phyloP scores from a whole-genome alignment of 2,329 filamentous ascomycete genomes.

The Arthrobotrys sinensis region DNA sequence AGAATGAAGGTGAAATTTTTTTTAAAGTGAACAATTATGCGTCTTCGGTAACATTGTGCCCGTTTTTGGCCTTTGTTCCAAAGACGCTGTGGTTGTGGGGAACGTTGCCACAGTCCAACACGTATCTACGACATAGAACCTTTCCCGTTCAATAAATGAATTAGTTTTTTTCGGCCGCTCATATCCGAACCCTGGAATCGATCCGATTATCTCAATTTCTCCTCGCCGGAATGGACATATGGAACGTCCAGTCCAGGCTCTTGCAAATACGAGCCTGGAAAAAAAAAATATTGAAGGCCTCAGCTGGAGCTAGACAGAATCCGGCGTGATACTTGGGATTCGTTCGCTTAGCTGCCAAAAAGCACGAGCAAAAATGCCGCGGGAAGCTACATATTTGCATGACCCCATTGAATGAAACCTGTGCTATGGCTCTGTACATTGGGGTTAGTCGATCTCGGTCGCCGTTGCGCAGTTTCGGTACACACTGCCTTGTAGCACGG shows the following conservation, averaged over 20 bases:
- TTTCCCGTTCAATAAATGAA: slow-evolving; percentile 1
- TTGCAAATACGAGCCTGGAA: neutral
- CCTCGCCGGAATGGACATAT: neutral
- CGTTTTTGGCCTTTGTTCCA: neutral
- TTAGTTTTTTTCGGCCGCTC: neutral
- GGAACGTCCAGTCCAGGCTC: neutral
- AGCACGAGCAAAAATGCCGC: slow-evolving; percentile 21
- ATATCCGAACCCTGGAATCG: neutral
- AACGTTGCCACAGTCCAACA: slow-evolving; percentile 3
- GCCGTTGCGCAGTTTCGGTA: slow-evolving; percentile 1
- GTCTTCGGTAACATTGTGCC: neutral
- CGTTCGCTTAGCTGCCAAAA: slow-evolving; percentile 1
- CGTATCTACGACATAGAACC: neutral
- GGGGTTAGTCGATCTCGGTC: neutral
- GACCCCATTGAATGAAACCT: neutral
- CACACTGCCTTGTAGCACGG: neutral
- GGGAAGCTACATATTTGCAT: slow-evolving; percentile 18
- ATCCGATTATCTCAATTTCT: neutral
- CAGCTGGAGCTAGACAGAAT: slow-evolving; percentile 14
- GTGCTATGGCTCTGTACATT: slow-evolving; percentile 10
- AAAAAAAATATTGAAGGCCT: neutral
- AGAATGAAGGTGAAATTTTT: too few species aligned
- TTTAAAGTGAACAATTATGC: neutral
- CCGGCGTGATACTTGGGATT: slow-evolving; percentile 4
- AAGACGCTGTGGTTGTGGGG: neutral